Conservation (phyloP, 305 asterid genomes). For the Solanum chacoense region DNA sequence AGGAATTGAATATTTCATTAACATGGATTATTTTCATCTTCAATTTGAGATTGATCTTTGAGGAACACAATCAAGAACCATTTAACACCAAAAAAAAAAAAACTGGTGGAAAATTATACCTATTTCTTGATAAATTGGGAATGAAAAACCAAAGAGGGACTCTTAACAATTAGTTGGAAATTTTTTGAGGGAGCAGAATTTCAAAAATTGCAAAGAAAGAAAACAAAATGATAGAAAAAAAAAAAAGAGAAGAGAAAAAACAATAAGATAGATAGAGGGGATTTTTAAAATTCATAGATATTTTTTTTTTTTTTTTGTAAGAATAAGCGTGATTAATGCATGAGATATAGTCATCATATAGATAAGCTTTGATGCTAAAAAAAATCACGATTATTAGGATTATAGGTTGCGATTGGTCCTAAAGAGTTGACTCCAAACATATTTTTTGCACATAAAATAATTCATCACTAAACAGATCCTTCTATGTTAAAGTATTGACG, state of each 20-base stretch:
- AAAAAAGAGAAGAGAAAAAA: background rate
- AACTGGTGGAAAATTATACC: background rate
- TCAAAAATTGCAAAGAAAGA: background rate
- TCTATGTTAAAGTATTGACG: background rate
- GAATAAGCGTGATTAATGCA: slow-evolving; percentile 7
- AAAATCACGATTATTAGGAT: background rate
- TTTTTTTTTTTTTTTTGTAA: background rate
- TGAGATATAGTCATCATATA: background rate
- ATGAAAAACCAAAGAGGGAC: background rate
- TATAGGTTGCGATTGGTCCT: background rate
- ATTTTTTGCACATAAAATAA: background rate
- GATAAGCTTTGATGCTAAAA: background rate
- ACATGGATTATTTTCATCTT: background rate
- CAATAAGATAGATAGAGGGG: background rate
- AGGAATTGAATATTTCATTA: background rate
- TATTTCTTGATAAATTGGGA: background rate
- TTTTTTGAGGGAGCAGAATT: background rate
- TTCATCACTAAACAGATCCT: background rate
- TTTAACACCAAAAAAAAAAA: background rate
- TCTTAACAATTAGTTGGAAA: background rate
- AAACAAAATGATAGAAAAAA: background rate
- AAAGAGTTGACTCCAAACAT: background rate
- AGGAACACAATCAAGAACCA: background rate
- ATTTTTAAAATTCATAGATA: background rate
- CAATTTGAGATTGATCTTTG: background rate